Evolutionary conservation across 2,329 filamentous ascomycete genomes (phyloP), one percentile per base, ranked within the genome.

Genomic region (Cordyceps militaris): DNA sequence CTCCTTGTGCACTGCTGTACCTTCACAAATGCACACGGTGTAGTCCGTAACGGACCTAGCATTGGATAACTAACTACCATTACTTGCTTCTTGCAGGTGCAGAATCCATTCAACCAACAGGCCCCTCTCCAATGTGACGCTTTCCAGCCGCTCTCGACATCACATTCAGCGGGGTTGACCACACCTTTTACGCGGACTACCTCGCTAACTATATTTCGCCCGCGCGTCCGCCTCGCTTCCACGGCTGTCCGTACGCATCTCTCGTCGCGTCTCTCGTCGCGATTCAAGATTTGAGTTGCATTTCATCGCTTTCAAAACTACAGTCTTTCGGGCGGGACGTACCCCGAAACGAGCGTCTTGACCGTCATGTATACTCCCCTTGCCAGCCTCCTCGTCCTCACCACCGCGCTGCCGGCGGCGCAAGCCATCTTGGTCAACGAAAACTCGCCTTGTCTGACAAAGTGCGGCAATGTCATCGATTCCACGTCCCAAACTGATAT

Each of bases 391-490:
- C 52, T 62, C 52, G 28, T 65, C 21, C 54, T 64, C 24, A 56
- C 62, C 34, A 59, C 55, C 19, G 57, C 61, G 34, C 51, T 66
- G 50, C 62, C 62, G n/a, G 61, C 56, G 9, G 63, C 58, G 11
- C 60, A 51, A 16, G 67, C 70, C 7, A 63, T 83, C 24, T 66
- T 79, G 32, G 77, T 79, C 44, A 69, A 77, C 0, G 63, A 72
- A 0, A 69, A 70, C 34, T 84, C 81, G 23, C 74, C 77, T 16
- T 84, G 81, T 68, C 67, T 70, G 36, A 67, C 69, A 26, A 68
- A 73, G 34, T 84, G 81, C 66, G 81, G 81, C 66, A 84, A 84
- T 58, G 75, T 79, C 4, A 72, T 80, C 38, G 68, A 71, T 13
- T 63, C 70, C 5, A 83, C 79, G 0, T 70, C 75, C 1, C 43